A percentile compares a stretch with the other conserved stretches of the same genome.
Evolutionary conservation across 2,329 filamentous ascomycete genomes (phyloP).

Genomic region (Aspergillus sp.): DNA sequence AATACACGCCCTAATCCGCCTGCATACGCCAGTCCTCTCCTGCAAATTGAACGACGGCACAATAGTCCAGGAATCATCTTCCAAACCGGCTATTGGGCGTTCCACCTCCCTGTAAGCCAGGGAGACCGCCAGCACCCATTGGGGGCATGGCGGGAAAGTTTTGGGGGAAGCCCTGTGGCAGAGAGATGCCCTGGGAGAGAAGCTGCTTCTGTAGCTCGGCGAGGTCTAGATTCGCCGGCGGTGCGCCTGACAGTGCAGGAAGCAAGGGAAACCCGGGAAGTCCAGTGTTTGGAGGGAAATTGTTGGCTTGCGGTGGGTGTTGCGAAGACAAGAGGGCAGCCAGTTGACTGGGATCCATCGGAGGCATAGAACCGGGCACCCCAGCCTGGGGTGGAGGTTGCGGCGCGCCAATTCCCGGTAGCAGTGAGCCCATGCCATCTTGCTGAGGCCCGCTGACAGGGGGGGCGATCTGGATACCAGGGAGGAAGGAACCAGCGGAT

Average conservation of each 20-base stretch:
- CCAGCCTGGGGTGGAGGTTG: slow-evolving; percentile 36
- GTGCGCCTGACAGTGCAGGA: slow-evolving; percentile 49
- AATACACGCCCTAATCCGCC: slow-evolving; percentile 13
- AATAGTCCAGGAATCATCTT: slow-evolving; percentile 13
- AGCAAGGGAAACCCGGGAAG: slow-evolving; percentile 40
- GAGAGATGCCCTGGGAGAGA: slow-evolving; percentile 33
- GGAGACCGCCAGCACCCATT: slow-evolving; percentile 27
- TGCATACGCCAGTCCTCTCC: slow-evolving; percentile 23
- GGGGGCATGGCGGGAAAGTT: slow-evolving; percentile 39
- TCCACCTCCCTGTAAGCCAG: slow-evolving; percentile 35
- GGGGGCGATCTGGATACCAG: slow-evolving; percentile 59
- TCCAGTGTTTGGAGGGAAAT: slow-evolving; percentile 29
- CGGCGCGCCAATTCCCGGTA: slow-evolving; percentile 50
- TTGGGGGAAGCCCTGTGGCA: slow-evolving; percentile 36
- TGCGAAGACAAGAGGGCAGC: slow-evolving; percentile 50
- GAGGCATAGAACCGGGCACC: slow-evolving; percentile 40
- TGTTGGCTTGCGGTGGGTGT: slow-evolving; percentile 25
- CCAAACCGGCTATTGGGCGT: slow-evolving; percentile 35
- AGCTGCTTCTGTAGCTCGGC: slow-evolving; percentile 40
- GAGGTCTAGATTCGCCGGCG: slow-evolving; percentile 41
- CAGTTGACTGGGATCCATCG: slow-evolving; percentile 47
- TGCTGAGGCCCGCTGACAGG: slow-evolving; percentile 48
- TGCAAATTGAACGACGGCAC: not conserved
- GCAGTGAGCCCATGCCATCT: slow-evolving; percentile 42
- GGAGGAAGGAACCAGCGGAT: slow-evolving; percentile 58